Conservation (phyloP, 352 stramenopile species). For the Thalassiosira ordinaria region DNA sequence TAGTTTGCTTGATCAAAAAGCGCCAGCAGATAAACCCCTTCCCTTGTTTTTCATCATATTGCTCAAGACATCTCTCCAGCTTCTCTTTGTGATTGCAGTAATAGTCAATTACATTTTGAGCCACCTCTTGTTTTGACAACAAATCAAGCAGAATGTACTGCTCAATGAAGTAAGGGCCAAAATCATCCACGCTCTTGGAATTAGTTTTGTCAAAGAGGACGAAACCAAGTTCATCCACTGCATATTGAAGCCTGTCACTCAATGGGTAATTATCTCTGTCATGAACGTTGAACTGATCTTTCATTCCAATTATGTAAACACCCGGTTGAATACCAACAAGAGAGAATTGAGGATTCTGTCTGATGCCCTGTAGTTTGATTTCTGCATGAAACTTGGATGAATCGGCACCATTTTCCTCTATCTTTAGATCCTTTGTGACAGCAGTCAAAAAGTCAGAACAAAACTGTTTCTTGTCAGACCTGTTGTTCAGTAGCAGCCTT, state of each 20-base stretch:
- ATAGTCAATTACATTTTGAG: slow-evolving; percentile 71
- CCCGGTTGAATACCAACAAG: slow-evolving; percentile 60
- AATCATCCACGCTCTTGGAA: slow-evolving; percentile 59
- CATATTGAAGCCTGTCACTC: slow-evolving; percentile 55
- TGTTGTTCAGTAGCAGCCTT: slow-evolving; percentile 19
- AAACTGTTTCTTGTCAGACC: slow-evolving; percentile 28
- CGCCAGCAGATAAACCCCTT: slow-evolving; percentile 75
- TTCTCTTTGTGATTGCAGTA: slow-evolving; percentile 65
- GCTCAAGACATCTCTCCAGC: slow-evolving; percentile 49
- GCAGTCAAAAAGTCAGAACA: slow-evolving; percentile 54
- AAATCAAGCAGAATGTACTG: slow-evolving; percentile 67
- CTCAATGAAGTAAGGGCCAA: slow-evolving; percentile 73
- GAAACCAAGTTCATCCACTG: slow-evolving; percentile 68
- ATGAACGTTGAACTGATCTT: slow-evolving; percentile 73
- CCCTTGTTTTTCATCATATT: slow-evolving; percentile 68
- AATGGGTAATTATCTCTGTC: slow-evolving; percentile 54
- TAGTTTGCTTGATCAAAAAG: slow-evolving; percentile 68
- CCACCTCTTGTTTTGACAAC: slow-evolving; percentile 69
- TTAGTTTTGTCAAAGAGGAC: slow-evolving; percentile 67
- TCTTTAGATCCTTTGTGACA: slow-evolving; percentile 36
- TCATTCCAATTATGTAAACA: slow-evolving; percentile 75
- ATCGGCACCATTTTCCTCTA: slow-evolving; percentile 24
- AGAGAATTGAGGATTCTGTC: slow-evolving; percentile 68
- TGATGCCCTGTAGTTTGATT: slow-evolving; percentile 53
- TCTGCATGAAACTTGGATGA: slow-evolving; percentile 39